phyloP scores from a whole-genome alignment of 2,329 filamentous ascomycete species.

The Colletotrichum sojae region DNA sequence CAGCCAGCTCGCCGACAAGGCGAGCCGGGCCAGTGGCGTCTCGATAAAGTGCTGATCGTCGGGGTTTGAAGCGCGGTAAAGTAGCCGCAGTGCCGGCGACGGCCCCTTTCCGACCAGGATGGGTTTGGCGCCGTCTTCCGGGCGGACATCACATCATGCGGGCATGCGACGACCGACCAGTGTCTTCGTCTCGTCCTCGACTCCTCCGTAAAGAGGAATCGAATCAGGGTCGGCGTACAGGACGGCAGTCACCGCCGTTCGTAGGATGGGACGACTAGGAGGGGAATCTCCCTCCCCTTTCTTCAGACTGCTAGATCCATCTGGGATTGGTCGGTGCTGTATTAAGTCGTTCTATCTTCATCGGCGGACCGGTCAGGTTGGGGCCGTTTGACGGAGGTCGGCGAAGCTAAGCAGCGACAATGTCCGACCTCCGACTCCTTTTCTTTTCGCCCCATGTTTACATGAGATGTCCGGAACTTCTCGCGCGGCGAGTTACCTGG shows the following conservation, averaged over 20 bases:
- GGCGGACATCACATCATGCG: conserved; percentile 20
- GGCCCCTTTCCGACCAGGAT: background rate
- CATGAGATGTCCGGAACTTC: background rate
- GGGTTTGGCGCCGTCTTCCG: conserved; percentile 9
- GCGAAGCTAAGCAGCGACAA: conserved; percentile 18
- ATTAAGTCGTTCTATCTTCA: background rate
- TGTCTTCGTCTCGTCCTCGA: background rate
- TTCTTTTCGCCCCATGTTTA: background rate
- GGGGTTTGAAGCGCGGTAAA: conserved; percentile 16
- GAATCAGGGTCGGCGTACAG: conserved; percentile 3
- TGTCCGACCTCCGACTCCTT: conserved; percentile 13
- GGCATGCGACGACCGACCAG: background rate
- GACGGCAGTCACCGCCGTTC: conserved; percentile 13
- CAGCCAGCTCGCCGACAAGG: background rate
- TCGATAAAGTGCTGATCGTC: conserved; percentile 27
- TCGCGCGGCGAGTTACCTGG: background rate
- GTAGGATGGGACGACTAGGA: background rate
- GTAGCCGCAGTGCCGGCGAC: conserved; percentile 29
- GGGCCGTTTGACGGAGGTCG: background rate
- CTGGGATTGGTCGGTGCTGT: background rate
- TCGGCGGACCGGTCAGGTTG: background rate
- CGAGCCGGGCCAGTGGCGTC: conserved; percentile 17
- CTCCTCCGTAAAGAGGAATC: background rate
- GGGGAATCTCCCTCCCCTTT: background rate
- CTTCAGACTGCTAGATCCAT: background rate